Conservation (phyloP, 352 stramenopile genomes). For the Aphanomyces euteiches region DNA sequence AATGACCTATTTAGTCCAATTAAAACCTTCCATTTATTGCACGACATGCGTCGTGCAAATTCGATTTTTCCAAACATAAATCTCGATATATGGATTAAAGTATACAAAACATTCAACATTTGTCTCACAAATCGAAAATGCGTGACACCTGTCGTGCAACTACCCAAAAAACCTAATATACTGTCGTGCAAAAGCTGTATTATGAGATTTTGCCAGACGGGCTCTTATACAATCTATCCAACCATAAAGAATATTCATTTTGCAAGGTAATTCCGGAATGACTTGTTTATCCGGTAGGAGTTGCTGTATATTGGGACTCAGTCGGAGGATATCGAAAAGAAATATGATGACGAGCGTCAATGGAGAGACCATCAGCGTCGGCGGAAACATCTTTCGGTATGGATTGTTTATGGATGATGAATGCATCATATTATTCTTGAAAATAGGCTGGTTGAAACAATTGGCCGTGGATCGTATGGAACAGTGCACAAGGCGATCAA, state of each 20-base stretch:
- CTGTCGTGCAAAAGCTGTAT: too few species aligned
- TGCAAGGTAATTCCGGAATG: not conserved
- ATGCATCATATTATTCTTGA: constrained; percentile 7
- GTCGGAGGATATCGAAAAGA: constrained; percentile 19
- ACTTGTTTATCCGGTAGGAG: constrained; percentile 5
- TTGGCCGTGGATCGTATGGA: constrained; percentile 75
- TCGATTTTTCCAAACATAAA: too few species aligned
- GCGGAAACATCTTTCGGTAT: constrained; percentile 76
- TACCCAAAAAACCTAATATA: too few species aligned
- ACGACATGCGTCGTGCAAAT: too few species aligned
- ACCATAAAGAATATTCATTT: not conserved
- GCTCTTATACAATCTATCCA: not conserved
- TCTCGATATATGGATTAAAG: too few species aligned
- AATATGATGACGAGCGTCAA: constrained; percentile 37
- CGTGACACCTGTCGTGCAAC: too few species aligned
- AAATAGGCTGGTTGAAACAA: constrained; percentile 69
- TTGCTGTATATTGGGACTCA: not conserved
- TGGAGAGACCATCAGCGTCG: constrained; percentile 73
- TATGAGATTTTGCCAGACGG: too few species aligned
- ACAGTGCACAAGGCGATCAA: constrained; percentile 85
- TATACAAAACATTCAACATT: too few species aligned
- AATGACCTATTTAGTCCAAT: too few species aligned
- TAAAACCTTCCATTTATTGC: too few species aligned
- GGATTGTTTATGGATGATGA: constrained; percentile 22
- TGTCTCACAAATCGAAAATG: too few species aligned